Conservation (phyloP, 768 basidiomycete species). For the Leccinellum luteum region DNA sequence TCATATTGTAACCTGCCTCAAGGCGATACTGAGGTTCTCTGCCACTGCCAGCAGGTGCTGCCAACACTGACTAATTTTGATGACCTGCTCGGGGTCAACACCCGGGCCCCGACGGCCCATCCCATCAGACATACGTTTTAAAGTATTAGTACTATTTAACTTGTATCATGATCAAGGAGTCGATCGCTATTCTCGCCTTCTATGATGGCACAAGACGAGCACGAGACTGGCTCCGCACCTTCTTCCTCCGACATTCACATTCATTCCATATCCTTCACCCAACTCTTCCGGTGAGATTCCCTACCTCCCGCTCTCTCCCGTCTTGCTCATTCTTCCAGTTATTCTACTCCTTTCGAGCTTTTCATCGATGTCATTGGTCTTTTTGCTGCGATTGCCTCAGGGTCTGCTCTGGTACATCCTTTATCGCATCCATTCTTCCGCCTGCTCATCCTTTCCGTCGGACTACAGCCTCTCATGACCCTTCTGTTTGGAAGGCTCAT, state of each 20-base stretch:
- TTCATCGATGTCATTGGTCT: constrained; percentile 68
- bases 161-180: background rate
- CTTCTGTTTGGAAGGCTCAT: constrained; percentile 84
- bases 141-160: too few species aligned
- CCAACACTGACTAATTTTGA: background rate
- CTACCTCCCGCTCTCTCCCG: background rate
- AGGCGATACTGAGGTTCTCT: background rate
- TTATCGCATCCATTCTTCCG: background rate
- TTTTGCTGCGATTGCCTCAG: constrained; percentile 68
- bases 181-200: background rate
- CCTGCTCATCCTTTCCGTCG: background rate
- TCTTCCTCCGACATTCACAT: constrained; percentile 30
- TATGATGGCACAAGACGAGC: constrained; percentile 2
- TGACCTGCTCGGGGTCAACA: background rate
- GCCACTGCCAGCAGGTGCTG: background rate
- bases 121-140: background rate
- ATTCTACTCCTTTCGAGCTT: constrained; percentile 69
- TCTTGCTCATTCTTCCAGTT: constrained; percentile 42
- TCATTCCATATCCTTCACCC: constrained; percentile 39
- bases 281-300: constrained; percentile 46
- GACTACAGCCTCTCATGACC: constrained; percentile 67
- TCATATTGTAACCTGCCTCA: background rate
- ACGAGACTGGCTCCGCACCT: constrained; percentile 11
- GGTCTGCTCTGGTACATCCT: constrained; percentile 67
- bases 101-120: too few species aligned